Conservation (phyloP, 2,329 filamentous ascomycete genomes). For the Diplodia intermedia region DNA sequence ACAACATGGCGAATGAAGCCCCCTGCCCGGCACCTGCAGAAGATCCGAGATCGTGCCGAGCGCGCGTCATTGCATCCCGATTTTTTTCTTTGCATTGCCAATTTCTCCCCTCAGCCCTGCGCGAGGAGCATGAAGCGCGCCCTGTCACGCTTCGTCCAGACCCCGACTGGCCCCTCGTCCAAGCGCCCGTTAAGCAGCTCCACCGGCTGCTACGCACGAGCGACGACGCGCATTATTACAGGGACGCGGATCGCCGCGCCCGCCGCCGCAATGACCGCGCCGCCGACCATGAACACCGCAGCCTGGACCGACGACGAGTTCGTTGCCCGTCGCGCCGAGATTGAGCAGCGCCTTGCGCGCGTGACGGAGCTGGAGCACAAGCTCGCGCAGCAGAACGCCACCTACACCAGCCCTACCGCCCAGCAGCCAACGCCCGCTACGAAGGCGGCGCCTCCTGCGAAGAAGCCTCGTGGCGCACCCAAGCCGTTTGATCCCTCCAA, state of each 20-base stretch:
- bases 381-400: conserved; percentile 60
- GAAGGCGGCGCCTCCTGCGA: conserved; percentile 29
- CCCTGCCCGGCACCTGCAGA: neutral
- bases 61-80: conserved; percentile 29
- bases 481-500: conserved; percentile 76
- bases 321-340: conserved; percentile 29
- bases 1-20: neutral
- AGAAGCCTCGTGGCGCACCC: conserved; percentile 43
- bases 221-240: conserved; percentile 17
- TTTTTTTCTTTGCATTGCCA: conserved; percentile 24
- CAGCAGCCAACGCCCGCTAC: conserved; percentile 10
- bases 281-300: conserved; percentile 21
- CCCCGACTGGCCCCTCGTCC: neutral
- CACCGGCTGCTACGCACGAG: neutral
- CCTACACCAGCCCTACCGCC: conserved; percentile 37
- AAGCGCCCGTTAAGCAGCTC: conserved; percentile 28
- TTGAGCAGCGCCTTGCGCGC: conserved; percentile 69
- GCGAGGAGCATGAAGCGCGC: conserved; percentile 30
- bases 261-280: conserved; percentile 14
- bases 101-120: conserved; percentile 12
- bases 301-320: conserved; percentile 32
- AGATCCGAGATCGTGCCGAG: conserved; percentile 17
- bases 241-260: conserved; percentile 25
- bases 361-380: conserved; percentile 72
- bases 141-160: conserved; percentile 24